Conservation (phyloP, 768 basidiomycete genomes). For the Rhodotorula toruloides region DNA sequence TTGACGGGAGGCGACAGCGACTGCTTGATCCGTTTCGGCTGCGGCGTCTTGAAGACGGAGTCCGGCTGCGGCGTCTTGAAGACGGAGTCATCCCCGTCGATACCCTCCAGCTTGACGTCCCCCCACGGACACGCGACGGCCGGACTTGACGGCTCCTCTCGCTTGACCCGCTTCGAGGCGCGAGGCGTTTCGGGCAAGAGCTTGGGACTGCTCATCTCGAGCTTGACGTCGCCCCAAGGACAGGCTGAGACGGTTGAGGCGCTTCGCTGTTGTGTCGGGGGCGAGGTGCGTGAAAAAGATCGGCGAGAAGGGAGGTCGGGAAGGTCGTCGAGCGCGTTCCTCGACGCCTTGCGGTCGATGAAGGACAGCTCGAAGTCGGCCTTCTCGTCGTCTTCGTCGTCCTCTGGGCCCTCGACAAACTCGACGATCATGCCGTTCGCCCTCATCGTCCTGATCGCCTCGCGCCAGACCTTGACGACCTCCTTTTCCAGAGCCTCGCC, state of each 20-base stretch:
- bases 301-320: conserved; percentile 13
- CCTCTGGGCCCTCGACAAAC: not conserved
- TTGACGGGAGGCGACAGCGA: not conserved
- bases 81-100: not conserved
- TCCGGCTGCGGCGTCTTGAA: not conserved
- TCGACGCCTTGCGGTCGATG: not conserved
- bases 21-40: not conserved
- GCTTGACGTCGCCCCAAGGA: not conserved
- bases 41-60: not conserved
- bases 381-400: not conserved
- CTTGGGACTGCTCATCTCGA: not conserved
- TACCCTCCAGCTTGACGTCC: not conserved
- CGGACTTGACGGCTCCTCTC: not conserved
- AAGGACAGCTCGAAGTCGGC: not conserved
- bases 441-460: conserved; percentile 13
- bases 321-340: not conserved
- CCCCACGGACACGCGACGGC: not conserved
- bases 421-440: conserved; percentile 15
- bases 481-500: conserved; percentile 8
- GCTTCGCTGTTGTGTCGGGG: too few species aligned
- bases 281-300: not conserved
- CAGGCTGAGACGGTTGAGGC: not conserved
- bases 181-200: too few species aligned
- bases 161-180: not conserved
- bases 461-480: conserved; percentile 9